These are phyloP conservation scores for Raphanus hybrid DNA, from an alignment of 441 rosid species.

Conservation along the genomic window DNA sequence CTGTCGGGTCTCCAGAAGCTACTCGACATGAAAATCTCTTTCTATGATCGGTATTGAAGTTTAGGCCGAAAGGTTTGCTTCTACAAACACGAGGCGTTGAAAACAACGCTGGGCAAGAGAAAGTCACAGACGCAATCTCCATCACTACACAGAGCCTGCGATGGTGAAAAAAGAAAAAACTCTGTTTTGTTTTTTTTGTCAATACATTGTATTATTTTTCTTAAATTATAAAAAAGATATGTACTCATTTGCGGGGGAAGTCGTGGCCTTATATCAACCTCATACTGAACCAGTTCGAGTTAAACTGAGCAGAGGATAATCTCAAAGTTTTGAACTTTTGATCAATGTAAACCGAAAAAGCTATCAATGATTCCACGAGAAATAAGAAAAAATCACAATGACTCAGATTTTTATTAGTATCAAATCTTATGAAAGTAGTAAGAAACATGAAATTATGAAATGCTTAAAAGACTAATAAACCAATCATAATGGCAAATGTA, in stretches of 20 bases:
- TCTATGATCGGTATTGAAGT: conserved; percentile 33
- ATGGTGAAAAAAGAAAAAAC: not conserved
- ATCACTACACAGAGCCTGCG: too few relatives aligned
- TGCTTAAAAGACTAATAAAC: conserved; percentile 17
- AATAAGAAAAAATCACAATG: not conserved
- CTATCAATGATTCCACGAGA: conserved; percentile 6
- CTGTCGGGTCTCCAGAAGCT: conserved; percentile 42
- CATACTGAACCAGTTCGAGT: not conserved
- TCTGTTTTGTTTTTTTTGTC: not conserved
- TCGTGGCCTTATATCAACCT: conserved; percentile 29
- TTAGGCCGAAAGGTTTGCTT: conserved; percentile 38
- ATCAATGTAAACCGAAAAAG: not conserved
- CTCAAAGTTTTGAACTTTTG: not conserved
- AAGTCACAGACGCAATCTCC: conserved; percentile 45
- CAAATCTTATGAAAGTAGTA: not conserved
- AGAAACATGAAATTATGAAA: not conserved
- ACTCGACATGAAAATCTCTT: conserved; percentile 50
- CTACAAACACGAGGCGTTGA: conserved; percentile 41
- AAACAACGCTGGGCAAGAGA: conserved; percentile 42
- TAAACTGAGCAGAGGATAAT: not conserved
- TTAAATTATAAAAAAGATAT: not conserved
- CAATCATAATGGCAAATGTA: conserved; percentile 30
- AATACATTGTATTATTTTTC: not conserved
- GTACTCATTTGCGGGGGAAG: not conserved
- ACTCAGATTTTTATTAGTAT: not conserved